Percentiles rank a stretch among this genome's conserved stretches.
Conservation (phyloP, 176 grass and related monocot genomes). For the Eleusine indica region DNA sequence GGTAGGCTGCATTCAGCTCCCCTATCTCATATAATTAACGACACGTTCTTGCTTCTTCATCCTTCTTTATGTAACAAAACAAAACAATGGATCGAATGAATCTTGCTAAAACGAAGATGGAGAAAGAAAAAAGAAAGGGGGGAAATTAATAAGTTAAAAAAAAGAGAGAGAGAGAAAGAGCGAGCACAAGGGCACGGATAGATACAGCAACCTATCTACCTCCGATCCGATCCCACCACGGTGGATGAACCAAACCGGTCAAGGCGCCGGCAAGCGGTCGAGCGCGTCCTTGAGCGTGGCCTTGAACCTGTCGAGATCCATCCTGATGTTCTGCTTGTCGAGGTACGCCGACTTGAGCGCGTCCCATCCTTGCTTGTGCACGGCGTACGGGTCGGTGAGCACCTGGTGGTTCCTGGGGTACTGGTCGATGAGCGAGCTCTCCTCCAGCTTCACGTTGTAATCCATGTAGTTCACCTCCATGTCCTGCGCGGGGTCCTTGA, state of each 20-base stretch:
- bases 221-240: too few relatives aligned
- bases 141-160: conserved; percentile 34
- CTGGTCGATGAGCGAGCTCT: conserved; percentile 82
- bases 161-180: background rate
- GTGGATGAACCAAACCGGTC: background rate
- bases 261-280: conserved; percentile 39
- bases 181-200: conserved; percentile 24
- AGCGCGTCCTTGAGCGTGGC: conserved; percentile 56
- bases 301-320: conserved; percentile 64
- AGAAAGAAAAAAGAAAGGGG: background rate
- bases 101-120: conserved; percentile 28
- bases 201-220: conserved; percentile 62
- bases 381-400: conserved; percentile 67
- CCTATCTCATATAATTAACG: background rate
- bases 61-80: conserved; percentile 42
- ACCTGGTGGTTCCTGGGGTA: conserved; percentile 85
- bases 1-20: background rate
- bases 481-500: conserved; percentile 68
- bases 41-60: conserved; percentile 33
- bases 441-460: conserved; percentile 75
- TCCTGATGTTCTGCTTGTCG: conserved; percentile 87
- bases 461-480: conserved; percentile 94
- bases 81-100: conserved; percentile 56
- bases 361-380: conserved; percentile 87
- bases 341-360: conserved; percentile 79